These are phyloP conservation scores for Dioscorea alata DNA, from an alignment of 106 monocot species.

Conservation along the genomic window DNA sequence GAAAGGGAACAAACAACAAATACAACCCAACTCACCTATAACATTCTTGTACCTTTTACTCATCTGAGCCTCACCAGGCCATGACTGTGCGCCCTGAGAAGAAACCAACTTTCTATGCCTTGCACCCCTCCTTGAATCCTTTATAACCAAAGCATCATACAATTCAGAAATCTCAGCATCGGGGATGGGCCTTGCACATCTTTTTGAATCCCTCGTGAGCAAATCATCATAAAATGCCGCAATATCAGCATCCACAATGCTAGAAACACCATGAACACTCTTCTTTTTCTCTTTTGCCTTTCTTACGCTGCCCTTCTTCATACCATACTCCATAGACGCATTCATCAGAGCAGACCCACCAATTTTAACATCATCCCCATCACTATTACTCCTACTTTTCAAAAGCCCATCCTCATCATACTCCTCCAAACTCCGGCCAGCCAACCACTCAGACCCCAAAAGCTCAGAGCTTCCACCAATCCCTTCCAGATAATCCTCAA, in stretches of 20 bases:
- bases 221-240: conserved; percentile 38
- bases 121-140: conserved; percentile 36
- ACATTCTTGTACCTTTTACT: conserved; percentile 37
- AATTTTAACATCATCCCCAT: conserved; percentile 22
- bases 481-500: conserved; percentile 74
- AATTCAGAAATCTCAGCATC: conserved; percentile 15
- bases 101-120: conserved; percentile 25
- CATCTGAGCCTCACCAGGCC: conserved; percentile 56
- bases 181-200: conserved; percentile 5
- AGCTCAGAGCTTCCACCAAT: conserved; percentile 62
- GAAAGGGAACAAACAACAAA: not conserved
- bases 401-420: conserved; percentile 19
- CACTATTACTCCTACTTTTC: conserved; percentile 13
- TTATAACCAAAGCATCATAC: conserved; percentile 47
- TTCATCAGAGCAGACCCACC: conserved; percentile 52
- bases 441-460: conserved; percentile 37
- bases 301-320: conserved; percentile 31
- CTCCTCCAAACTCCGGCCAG: conserved; percentile 21
- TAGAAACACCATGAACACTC: not conserved
- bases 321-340: conserved; percentile 66
- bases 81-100: conserved; percentile 59
- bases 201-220: conserved; percentile 46
- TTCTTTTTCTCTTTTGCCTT: conserved; percentile 22
- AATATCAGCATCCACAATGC: conserved; percentile 17
- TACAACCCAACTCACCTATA: conserved; percentile 30